Percentiles rank a stretch among this genome's conserved stretches.
Evolutionary conservation across 2,329 filamentous ascomycete genomes (phyloP).

Genomic region (Fusarium protoensiforme): DNA sequence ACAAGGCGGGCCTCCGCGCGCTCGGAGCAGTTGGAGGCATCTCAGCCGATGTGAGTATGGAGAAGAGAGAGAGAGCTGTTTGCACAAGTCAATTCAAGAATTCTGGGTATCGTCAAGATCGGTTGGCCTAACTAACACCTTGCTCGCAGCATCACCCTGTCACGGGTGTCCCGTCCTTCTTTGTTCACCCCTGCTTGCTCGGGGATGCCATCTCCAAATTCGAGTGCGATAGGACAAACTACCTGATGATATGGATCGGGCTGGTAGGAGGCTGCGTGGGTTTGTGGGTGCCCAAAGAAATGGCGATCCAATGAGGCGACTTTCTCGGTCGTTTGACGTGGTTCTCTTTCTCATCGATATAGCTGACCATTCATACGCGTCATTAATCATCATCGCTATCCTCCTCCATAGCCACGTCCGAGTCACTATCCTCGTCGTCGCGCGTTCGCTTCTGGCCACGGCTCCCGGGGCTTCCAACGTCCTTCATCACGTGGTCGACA

Average conservation of each 20-base stretch:
- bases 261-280: slow-evolving; percentile 84
- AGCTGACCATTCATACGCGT: slow-evolving; percentile 27
- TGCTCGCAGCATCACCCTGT: slow-evolving; percentile 80
- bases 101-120: slow-evolving; percentile 44
- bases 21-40: slow-evolving; percentile 77
- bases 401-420: slow-evolving; percentile 75
- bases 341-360: slow-evolving; percentile 28
- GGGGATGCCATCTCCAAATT: slow-evolving; percentile 81
- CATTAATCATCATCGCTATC: slow-evolving; percentile 77
- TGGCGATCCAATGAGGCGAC: slow-evolving; percentile 59
- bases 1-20: slow-evolving; percentile 68
- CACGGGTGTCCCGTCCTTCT: slow-evolving; percentile 82
- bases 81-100: slow-evolving; percentile 45
- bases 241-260: slow-evolving; percentile 91
- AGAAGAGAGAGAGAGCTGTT: slow-evolving; percentile 38
- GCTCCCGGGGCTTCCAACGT: slow-evolving; percentile 63
- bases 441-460: slow-evolving; percentile 77
- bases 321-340: slow-evolving; percentile 4
- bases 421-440: slow-evolving; percentile 74
- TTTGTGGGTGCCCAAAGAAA: slow-evolving; percentile 78
- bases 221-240: slow-evolving; percentile 71
- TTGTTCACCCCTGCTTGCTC: slow-evolving; percentile 92
- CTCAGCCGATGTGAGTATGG: slow-evolving; percentile 76
- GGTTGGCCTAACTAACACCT: slow-evolving; percentile 53
- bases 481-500: slow-evolving; percentile 61